Conservation (phyloP, 257 asterid genomes). For the Verbena officinalis region DNA sequence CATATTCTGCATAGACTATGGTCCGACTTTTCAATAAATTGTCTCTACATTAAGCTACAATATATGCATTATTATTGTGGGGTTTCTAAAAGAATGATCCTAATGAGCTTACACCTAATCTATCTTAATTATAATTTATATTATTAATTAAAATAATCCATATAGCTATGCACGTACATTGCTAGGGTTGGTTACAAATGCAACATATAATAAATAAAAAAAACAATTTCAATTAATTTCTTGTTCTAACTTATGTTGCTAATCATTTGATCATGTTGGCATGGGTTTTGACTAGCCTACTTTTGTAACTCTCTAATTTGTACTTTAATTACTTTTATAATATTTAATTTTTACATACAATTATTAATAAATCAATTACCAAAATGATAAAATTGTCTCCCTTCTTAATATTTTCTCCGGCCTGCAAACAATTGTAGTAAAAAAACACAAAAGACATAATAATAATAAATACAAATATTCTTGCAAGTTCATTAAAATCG, state of each 20-base stretch:
- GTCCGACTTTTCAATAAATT: constrained; percentile 31
- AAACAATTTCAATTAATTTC: background rate
- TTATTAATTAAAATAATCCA: constrained; percentile 4
- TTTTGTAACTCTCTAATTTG: constrained; percentile 16
- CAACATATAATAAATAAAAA: constrained; percentile 15
- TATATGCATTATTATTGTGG: background rate
- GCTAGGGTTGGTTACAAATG: constrained; percentile 29
- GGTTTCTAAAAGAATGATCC: background rate
- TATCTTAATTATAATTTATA: background rate
- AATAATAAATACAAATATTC: background rate
- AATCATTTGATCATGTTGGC: constrained; percentile 37
- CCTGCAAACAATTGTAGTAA: too few relatives aligned
- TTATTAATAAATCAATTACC: too few relatives aligned
- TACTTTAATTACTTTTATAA: background rate
- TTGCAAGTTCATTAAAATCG: background rate
- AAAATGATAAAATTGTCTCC: too few relatives aligned
- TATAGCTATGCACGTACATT: constrained; percentile 26
- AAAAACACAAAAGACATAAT: too few relatives aligned
- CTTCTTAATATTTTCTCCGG: too few relatives aligned
- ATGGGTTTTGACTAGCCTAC: constrained; percentile 26
- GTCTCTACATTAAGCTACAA: constrained; percentile 31
- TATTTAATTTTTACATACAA: too few relatives aligned
- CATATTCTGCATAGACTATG: background rate
- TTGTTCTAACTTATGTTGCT: constrained; percentile 13
- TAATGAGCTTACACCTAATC: constrained; percentile 14